phyloP scores from a whole-genome alignment of 2,329 filamentous ascomycete species.

The Ophiosphaerella narmari region DNA sequence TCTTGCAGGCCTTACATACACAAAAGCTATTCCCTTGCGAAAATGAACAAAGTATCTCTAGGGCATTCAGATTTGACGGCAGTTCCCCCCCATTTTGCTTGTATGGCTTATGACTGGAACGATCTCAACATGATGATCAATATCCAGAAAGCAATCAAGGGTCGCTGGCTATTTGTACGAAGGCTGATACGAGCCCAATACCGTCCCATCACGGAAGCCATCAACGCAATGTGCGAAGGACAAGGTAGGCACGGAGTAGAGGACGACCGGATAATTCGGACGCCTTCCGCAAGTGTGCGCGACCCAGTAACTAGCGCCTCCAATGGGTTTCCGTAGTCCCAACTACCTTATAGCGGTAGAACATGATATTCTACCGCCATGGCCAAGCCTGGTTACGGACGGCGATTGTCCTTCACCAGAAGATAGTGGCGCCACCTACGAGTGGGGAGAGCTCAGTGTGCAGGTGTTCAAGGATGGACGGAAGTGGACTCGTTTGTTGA shows the following conservation, averaged over 20 bases:
- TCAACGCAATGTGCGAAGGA: conserved; percentile 6
- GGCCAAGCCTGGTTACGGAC: too few relatives aligned
- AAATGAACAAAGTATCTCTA: background rate
- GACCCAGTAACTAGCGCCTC: too few relatives aligned
- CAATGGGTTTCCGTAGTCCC: too few relatives aligned
- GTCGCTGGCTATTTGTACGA: conserved; percentile 7
- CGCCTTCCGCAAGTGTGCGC: background rate
- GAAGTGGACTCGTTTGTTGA: too few relatives aligned
- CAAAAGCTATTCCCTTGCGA: background rate
- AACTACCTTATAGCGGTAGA: too few relatives aligned
- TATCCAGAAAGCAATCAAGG: conserved; percentile 7
- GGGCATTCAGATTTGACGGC: conserved; percentile 7
- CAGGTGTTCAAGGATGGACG: too few relatives aligned
- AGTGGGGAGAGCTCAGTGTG: background rate
- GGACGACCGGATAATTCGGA: background rate
- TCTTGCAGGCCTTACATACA: conserved; percentile 1
- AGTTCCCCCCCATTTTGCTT: conserved; percentile 12
- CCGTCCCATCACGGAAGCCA: conserved; percentile 1
- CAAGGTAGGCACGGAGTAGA: background rate
- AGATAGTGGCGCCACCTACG: too few relatives aligned
- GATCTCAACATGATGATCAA: background rate
- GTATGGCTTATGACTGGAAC: conserved; percentile 10
- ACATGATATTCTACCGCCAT: too few relatives aligned
- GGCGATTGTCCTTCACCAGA: too few relatives aligned
- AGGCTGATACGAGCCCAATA: too few relatives aligned